Evolutionary conservation across 2,329 filamentous ascomycete species (phyloP).

Genomic region (Epichloe coenophiala): DNA sequence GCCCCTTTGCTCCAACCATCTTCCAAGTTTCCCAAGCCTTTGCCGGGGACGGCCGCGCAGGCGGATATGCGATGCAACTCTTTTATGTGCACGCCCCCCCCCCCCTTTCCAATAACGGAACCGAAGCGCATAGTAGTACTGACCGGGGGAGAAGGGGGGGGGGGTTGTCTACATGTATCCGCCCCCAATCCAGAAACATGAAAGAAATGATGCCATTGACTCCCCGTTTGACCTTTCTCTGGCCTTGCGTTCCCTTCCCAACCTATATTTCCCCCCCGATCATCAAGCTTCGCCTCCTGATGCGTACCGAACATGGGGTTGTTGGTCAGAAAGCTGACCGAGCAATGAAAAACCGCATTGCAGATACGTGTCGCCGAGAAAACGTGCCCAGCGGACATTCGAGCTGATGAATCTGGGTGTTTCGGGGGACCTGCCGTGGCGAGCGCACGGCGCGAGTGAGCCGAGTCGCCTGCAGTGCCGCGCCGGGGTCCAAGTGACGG

Average conservation of each 20-base stretch:
- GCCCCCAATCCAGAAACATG: background rate
- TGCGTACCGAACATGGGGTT: background rate
- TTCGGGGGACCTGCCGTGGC: conserved; percentile 57
- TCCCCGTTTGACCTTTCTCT: background rate
- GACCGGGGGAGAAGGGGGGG: background rate
- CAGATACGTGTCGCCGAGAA: conserved; percentile 75
- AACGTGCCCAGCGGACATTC: conserved; percentile 76
- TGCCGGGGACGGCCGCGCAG: background rate
- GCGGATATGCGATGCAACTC: background rate
- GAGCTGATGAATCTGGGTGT: conserved; percentile 70
- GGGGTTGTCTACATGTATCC: too few species aligned
- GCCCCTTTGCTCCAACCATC: background rate
- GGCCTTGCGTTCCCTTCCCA: background rate
- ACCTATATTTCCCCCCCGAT: background rate
- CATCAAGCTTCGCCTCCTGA: background rate
- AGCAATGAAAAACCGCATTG: background rate
- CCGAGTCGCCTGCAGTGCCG: conserved; percentile 33
- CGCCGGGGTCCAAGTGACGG: conserved; percentile 52
- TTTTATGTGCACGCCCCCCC: background rate
- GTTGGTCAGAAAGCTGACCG: background rate
- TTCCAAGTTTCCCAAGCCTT: too few species aligned
- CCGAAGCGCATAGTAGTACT: background rate
- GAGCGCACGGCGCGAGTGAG: conserved; percentile 26
- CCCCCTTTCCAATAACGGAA: background rate
- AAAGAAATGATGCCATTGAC: background rate